Evolutionary conservation across 2,329 filamentous ascomycete genomes (phyloP), one percentile per base, ranked within the genome.

Genomic region (Botrytis galanthina): DNA sequence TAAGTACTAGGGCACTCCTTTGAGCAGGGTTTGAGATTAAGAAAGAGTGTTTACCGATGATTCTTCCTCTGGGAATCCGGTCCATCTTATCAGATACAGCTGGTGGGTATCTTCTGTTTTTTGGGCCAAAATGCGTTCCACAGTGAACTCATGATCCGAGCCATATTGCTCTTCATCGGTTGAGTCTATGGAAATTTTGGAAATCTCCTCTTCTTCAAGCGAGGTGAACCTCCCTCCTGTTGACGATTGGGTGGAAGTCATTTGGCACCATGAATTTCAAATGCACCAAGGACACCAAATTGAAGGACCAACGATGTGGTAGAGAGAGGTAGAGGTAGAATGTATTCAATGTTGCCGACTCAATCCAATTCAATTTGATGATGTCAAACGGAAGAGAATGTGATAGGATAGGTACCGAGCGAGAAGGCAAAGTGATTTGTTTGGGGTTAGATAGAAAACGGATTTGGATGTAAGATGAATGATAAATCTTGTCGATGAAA

Each of bases 61-160:
- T 73, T 87, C 81, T n/a, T 88, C 80, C 8, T 89, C 75, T 1
- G 85, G 83, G 78, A 91, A 94, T 2, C 83, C 86, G 39, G 84
- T 83, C 92, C 91, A 94, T 74, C 88, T 86, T 35, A 93, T 86
- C 1, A 94, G 84, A 78, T 89, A 93, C 37, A 83, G 77, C 42
- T 78, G 81, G 26, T 79, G 78, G 8, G 81, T 81, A 7, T 82
- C 76, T 6, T 79, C 74, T 1, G 76, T 75, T 22, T 81, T 81
- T 77, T 90, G 85, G 0, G 84, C 84, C 29, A 89, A 80, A 48
- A 92, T 84, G 26, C 82, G 81, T 61, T 90, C 86, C 6, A 81
- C 79, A 3, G 70, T 70, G 73, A 78, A 80, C 46, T 76, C 76
- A 16, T 75, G 87, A n/a, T 76, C 74, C 18, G 70, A 54, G 26